Evolutionary conservation across 371 early-diverging fungal species (phyloP), one percentile per base, ranked within the genome.

Genomic region (Rhizopus sp.): DNA sequence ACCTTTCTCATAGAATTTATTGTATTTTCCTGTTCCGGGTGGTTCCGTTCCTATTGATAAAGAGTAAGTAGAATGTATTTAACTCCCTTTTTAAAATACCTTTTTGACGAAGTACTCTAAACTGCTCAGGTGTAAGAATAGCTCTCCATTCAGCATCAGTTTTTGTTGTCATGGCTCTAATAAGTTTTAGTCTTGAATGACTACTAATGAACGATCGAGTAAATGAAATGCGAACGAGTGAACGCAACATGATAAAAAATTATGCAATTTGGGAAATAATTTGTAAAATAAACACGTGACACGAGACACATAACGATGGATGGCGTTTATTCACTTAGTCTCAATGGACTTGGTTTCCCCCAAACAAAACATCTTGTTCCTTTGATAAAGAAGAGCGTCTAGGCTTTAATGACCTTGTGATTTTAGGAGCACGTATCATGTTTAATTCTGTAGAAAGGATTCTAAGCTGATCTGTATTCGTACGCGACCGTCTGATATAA

Each of bases 11-110:
- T 72, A 68, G 55, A 84, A 84, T 59, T 93, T 84, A 62, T 91
- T 86, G 77, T 94, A 95, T 66, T 92, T 83, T 30, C 97, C 95
- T 32, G 91, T 89, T 55, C 88, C 86, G 1, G 97, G 80, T 1
- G 75, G 62, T 64, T 97, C 96, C 38, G 98, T 96, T 16, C 92
- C 78, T 77, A 53, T 16, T 16, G 15, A 32, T 23, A 23, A 23
- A 23, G 23, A 23, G 2, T 23, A 23, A 23, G 23, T 23, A 23
- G 23, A n/a, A 40, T 41, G 17, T 53, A 37, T 12, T n/a, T 38
- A 30, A 37, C 42, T 34, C 29, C 3, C n/a, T 31, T 55, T 35
- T 38, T 60, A 15, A n/a, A 9, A 42, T 60, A 73, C 78, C 95
- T 73, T 93, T 94, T 68, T 92, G 73, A 53, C 98, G 83, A 44